Evolutionary conservation across 768 basidiomycete genomes (phyloP), one percentile per base, ranked within the genome.

Genomic region (Filobasidium floriforme): DNA sequence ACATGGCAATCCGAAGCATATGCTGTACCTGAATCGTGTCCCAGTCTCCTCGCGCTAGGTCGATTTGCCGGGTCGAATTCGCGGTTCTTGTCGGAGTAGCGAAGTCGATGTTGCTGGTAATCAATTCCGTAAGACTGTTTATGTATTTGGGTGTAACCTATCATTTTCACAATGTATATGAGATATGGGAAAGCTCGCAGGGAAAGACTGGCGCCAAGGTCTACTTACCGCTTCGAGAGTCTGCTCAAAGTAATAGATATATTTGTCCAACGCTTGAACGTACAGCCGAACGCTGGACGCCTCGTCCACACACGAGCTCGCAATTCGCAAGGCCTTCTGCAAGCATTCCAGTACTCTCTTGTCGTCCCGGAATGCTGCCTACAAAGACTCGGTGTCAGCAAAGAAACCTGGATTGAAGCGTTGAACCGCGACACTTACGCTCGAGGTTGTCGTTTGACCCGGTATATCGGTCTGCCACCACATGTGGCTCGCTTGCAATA

Each of bases 331-430:
- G 3, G 92, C 90, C 77, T 98, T 98, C 77, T 99, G 96, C 40
- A 99, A 82, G 75, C 96, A 99, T 79, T 99, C 96, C 40, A 99
- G 82, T 0, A 99, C 93, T 26, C 96, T 89, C 74, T 97, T 97
- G 79, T 92, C 93, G 75, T 99, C 96, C 71, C 91, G 74, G 74
- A 73, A 80, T 0, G 80, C 77, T 18, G 78, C 62, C 80, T 82
- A 70, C 40, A 24, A 24, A 41, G 29, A 28, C 14, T 1, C 24
- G 18, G 9, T 59, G 29, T 67, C 44, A 66, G 65, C 40, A n/a
- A 14, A n/a, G 11, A 57, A 18, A n/a, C 14, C 51, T 1, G 10
- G 22, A 37, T 19, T 52, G 28, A 1, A 29, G 24, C 52, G 28
- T 52, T 24, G 3, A 61, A 37, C 32, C 32, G 9, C 9, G 32